Evolutionary conservation across 441 rosid species (phyloP).

Genomic region (Euphorbia celastroides): DNA sequence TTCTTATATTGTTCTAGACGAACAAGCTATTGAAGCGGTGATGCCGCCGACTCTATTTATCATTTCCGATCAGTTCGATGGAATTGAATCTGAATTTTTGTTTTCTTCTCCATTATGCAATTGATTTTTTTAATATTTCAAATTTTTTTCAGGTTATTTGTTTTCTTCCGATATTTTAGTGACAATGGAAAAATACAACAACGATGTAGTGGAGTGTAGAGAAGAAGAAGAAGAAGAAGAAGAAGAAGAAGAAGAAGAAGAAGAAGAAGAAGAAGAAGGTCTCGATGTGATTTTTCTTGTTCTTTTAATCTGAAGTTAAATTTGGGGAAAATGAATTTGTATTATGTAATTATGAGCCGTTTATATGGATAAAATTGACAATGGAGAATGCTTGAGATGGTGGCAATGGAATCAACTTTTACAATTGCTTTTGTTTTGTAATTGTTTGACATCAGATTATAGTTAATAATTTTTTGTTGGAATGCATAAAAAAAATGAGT

Average conservation of each 20-base stretch:
- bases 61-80: too few species aligned
- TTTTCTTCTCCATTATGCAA: background rate
- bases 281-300: slow-evolving; percentile 20
- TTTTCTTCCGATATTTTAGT: slow-evolving; percentile 48
- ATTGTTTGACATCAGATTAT: too few species aligned
- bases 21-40: too few species aligned
- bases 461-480: too few species aligned
- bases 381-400: background rate
- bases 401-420: too few species aligned
- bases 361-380: background rate
- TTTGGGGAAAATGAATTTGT: background rate
- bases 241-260: too few species aligned
- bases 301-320: background rate
- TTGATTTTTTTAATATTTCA: background rate
- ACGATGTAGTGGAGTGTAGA: slow-evolving; percentile 38
- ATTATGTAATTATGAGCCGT: background rate
- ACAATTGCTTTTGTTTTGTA: too few species aligned
- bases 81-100: too few species aligned
- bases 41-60: too few species aligned
- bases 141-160: slow-evolving; percentile 36
- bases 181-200: slow-evolving; percentile 39
- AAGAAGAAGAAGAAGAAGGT: slow-evolving; percentile 21
- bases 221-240: too few species aligned
- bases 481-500: too few species aligned
- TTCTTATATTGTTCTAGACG: too few species aligned